Evolutionary conservation across 2,329 filamentous ascomycete species (phyloP), one percentile per base, ranked within the genome.

Genomic region (Ophiognomonia clavigignenti-juglandacearum): DNA sequence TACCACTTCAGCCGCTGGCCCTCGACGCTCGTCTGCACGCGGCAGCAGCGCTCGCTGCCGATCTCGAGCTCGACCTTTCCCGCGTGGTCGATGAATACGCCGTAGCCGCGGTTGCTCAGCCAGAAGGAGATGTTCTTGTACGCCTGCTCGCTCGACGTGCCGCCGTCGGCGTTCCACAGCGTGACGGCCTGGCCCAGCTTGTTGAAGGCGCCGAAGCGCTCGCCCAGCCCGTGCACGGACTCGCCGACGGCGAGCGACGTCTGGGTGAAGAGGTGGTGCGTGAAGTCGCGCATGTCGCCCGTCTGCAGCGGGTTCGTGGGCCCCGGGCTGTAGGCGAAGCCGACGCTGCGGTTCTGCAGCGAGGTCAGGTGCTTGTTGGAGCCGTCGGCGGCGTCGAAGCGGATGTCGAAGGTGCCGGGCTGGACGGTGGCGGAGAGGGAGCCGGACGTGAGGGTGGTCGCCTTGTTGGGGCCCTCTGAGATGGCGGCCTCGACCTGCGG

Each of bases 181-280:
- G 78, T 71, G 8, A 90, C 68, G 11, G 74, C 72, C 62, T 90
- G 85, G 11, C 86, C 86, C 35, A 88, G 80, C 62, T 87, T 89
- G 61, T 86, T 85, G 64, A 86, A 86, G 6, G 83, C 78, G 0
- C 86, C 86, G 59, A 90, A 91, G 13, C 86, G 74, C 65, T 90
- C 86, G 2, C 86, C 86, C 4, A 90, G 73, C 0, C 86, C 86
- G 61, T 88, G 85, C 13, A 90, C 74, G 1, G 81, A 79, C 63
- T 90, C 86, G 23, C 77, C 77, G 1, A 80, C 75, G 3, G 68
- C 65, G 2, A 80, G 65, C 5, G 69, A 72, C 1, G 75, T 78
- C 59, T 79, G 75, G 24, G 75, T 73, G 57, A 80, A 78, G 54
- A 79, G 72, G 61, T 78, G 77, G 59, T 80, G 77, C 45, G 71